phyloP scores from a whole-genome alignment of 495 filamentous ascomycete genomes.

The Aspergillus hancockii region DNA sequence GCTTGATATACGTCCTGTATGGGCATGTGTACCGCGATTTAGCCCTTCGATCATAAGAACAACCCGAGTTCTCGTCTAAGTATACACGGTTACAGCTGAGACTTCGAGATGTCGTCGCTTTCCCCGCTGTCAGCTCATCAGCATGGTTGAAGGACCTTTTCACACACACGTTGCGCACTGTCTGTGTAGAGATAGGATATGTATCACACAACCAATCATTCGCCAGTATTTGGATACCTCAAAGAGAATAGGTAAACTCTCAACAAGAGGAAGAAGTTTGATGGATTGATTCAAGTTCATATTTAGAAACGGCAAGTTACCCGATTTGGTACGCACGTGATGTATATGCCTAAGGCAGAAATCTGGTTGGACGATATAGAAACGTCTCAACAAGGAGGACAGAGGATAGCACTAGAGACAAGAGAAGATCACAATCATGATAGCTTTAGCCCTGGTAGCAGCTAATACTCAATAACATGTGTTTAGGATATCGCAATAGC shows the following conservation, averaged over 20 bases:
- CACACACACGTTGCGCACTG: not conserved
- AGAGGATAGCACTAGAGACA: too few species aligned
- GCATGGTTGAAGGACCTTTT: not conserved
- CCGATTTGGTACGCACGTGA: conserved; percentile 4
- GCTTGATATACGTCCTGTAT: not conserved
- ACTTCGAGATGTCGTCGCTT: not conserved
- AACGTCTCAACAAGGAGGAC: too few species aligned
- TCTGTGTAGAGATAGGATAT: not conserved
- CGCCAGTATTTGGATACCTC: not conserved
- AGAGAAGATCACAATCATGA: too few species aligned
- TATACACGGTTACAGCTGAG: conserved; percentile 1
- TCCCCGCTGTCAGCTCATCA: conserved; percentile 1
- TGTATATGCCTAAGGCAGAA: conserved; percentile 2
- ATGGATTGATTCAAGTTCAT: not conserved
- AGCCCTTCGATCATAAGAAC: not conserved
- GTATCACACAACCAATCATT: not conserved
- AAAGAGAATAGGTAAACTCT: not conserved
- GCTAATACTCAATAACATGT: too few species aligned
- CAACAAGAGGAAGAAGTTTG: not conserved
- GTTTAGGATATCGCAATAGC: too few species aligned
- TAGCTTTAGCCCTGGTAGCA: too few species aligned
- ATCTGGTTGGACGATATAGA: not conserved
- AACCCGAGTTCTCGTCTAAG: not conserved
- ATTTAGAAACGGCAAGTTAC: not conserved
- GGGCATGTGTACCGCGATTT: not conserved